phyloP scores from a whole-genome alignment of 257 asterid genomes.

The Cinchona pubescens region DNA sequence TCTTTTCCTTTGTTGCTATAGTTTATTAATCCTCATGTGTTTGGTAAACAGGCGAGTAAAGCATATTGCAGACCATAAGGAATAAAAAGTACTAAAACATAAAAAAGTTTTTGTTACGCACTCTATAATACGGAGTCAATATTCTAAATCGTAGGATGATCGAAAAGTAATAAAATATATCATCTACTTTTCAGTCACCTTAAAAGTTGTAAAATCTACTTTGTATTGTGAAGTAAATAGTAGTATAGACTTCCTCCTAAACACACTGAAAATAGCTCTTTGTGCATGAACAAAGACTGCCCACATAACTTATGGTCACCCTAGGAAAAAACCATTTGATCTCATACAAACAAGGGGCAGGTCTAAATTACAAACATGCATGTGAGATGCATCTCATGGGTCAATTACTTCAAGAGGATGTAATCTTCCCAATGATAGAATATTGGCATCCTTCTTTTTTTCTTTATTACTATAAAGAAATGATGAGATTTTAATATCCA shows the following conservation, averaged over 20 bases:
- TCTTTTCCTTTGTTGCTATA: neutral
- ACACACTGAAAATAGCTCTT: neutral
- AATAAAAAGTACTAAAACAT: no score
- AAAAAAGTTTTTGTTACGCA: no score
- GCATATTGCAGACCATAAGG: neutral
- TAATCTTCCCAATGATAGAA: constrained; percentile 5
- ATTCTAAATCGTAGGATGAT: no score
- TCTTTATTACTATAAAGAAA: neutral
- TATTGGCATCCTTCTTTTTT: neutral
- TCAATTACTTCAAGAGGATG: constrained; percentile 36
- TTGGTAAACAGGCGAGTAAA: neutral
- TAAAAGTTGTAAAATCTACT: no score
- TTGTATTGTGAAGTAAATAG: no score
- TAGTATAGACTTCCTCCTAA: no score
- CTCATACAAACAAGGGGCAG: neutral
- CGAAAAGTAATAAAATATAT: no score
- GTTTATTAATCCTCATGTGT: neutral
- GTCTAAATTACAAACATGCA: neutral
- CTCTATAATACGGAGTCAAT: no score
- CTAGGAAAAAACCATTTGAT: neutral
- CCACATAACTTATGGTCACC: neutral
- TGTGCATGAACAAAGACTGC: neutral
- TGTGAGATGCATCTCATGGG: no score
- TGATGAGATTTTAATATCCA: no score
- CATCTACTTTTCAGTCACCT: no score